Evolutionary conservation across 805 yeast species (phyloP).

Genomic region (Clavispora carvajalis): DNA sequence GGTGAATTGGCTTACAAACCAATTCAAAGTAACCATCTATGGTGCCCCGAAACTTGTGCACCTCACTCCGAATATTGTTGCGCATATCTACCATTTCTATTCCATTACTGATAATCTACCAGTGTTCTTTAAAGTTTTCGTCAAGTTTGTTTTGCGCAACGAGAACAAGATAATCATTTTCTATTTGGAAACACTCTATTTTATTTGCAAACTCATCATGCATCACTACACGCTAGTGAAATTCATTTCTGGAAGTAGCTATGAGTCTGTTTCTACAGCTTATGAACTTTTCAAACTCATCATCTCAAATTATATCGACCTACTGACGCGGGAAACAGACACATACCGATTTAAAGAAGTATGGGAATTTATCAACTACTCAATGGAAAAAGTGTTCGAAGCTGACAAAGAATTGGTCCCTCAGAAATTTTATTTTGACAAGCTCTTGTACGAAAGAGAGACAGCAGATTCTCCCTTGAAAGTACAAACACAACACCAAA

Average conservation of each 20-base stretch:
- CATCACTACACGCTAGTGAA: constrained; percentile 21
- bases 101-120: constrained; percentile 36
- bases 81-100: constrained; percentile 30
- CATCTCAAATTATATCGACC: constrained; percentile 30
- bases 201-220: constrained; percentile 25
- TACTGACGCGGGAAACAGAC: constrained; percentile 29
- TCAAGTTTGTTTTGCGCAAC: constrained; percentile 31
- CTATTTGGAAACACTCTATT: constrained; percentile 38
- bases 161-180: constrained; percentile 36
- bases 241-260: constrained; percentile 24
- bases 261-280: constrained; percentile 24
- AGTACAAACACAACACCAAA: constrained; percentile 18
- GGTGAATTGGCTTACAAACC: constrained; percentile 45
- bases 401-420: neutral
- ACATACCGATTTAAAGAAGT: constrained; percentile 26
- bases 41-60: constrained; percentile 34
- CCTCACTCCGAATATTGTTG: constrained; percentile 25
- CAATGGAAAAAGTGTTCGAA: constrained; percentile 17
- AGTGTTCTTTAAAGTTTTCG: constrained; percentile 33
- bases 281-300: constrained; percentile 33
- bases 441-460: constrained; percentile 18
- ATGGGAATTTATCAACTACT: constrained; percentile 32
- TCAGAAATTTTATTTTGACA: constrained; percentile 2
- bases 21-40: constrained; percentile 31
- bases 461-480: constrained; percentile 34